Evolutionary conservation across 148 eudicot species (phyloP).

Genomic region (Camellia japonica): DNA sequence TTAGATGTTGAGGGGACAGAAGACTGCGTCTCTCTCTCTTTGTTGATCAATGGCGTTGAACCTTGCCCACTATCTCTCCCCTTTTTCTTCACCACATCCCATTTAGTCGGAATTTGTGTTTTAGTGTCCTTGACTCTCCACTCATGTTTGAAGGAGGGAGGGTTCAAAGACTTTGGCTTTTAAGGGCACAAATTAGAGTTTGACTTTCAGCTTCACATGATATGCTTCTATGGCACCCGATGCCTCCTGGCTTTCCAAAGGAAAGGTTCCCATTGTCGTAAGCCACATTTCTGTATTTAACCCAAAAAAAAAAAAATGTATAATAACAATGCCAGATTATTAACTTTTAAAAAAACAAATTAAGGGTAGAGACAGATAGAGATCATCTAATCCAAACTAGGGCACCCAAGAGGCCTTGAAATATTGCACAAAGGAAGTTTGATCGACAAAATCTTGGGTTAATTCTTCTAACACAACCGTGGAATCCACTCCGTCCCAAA

Average conservation of each 20-base stretch:
- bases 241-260: slow-evolving; percentile 88
- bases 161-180: too few relatives aligned
- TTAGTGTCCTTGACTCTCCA: too few relatives aligned
- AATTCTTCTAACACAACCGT: slow-evolving; percentile 50
- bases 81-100: too few relatives aligned
- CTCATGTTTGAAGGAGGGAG: too few relatives aligned
- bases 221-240: slow-evolving; percentile 96
- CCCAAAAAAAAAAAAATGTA: slow-evolving; percentile 1
- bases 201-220: slow-evolving; percentile 83
- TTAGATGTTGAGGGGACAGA: too few relatives aligned
- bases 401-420: slow-evolving; percentile 89
- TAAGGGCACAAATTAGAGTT: too few relatives aligned
- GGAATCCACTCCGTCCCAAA: slow-evolving; percentile 64
- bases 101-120: too few relatives aligned
- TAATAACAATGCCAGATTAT: neutral
- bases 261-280: slow-evolving; percentile 59
- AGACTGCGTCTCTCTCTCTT: too few relatives aligned
- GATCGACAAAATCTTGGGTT: slow-evolving; percentile 65
- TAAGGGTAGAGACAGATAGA: neutral
- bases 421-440: slow-evolving; percentile 73
- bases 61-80: too few relatives aligned
- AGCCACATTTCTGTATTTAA: slow-evolving; percentile 82
- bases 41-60: too few relatives aligned
- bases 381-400: slow-evolving; percentile 59
- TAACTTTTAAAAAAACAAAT: neutral